A percentile compares a stretch with the other conserved stretches of the same genome.
Evolutionary conservation across 1,139 yeast species (phyloP).

Genomic region (Hansenula sp.): DNA sequence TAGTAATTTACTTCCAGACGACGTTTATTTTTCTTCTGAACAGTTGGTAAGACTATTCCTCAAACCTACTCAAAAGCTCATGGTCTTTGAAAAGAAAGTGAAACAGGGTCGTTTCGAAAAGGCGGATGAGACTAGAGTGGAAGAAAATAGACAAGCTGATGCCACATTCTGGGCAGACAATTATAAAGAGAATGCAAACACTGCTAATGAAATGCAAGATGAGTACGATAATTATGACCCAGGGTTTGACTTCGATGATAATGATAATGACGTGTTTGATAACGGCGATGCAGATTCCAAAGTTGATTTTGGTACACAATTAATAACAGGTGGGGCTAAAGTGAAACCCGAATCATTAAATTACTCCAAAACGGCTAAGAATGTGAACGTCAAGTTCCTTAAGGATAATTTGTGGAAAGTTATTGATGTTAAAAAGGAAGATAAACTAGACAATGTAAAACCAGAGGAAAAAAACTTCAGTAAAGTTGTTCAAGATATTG

Average conservation of each 20-base stretch:
- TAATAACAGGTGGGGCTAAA: slow-evolving; percentile 37
- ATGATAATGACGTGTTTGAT: slow-evolving; percentile 26
- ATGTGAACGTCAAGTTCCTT: slow-evolving; percentile 74
- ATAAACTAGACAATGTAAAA: not conserved
- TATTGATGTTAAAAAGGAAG: slow-evolving; percentile 26
- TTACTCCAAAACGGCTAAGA: slow-evolving; percentile 78
- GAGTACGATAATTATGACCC: slow-evolving; percentile 27
- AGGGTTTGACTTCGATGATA: slow-evolving; percentile 42
- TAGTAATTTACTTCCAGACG: slow-evolving; percentile 64
- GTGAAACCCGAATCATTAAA: slow-evolving; percentile 61
- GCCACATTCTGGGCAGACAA: slow-evolving; percentile 75
- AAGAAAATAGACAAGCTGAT: slow-evolving; percentile 40
- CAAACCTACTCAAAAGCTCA: slow-evolving; percentile 50
- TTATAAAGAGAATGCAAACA: slow-evolving; percentile 42
- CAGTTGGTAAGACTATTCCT: slow-evolving; percentile 65
- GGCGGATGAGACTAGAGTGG: slow-evolving; percentile 9
- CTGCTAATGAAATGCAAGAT: slow-evolving; percentile 22
- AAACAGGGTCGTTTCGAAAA: slow-evolving; percentile 6
- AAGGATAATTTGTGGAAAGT: slow-evolving; percentile 84
- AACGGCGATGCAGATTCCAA: slow-evolving; percentile 19
- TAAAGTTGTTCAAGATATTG: slow-evolving; percentile 45
- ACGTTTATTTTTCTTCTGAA: slow-evolving; percentile 67
- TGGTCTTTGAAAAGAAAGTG: slow-evolving; percentile 25
- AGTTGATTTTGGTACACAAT: slow-evolving; percentile 27
- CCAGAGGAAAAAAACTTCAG: slow-evolving; percentile 32